Percentiles rank a stretch among this genome's conserved stretches.
Evolutionary conservation across 495 filamentous ascomycete genomes (phyloP).

Genomic region (Tirmania nivea): DNA sequence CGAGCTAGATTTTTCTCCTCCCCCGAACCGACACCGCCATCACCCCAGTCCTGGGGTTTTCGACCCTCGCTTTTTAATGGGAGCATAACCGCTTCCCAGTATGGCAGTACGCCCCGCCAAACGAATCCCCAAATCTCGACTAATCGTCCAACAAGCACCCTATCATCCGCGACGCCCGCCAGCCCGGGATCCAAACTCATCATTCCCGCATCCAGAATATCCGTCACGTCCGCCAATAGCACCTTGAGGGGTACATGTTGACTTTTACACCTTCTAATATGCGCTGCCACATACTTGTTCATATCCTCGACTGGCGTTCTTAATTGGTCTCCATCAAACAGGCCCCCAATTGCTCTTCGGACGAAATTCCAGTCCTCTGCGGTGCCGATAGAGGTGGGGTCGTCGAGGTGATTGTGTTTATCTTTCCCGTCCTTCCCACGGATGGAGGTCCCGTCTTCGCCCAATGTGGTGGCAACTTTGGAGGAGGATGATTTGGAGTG

Average conservation of each 20-base stretch:
- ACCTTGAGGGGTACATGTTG: conserved; percentile 23
- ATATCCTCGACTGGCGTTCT: conserved; percentile 82
- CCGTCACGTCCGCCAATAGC: conserved; percentile 59
- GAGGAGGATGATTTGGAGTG: conserved; percentile 38
- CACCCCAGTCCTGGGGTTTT: conserved; percentile 1
- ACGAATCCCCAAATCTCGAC: conserved; percentile 87
- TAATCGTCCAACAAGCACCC: conserved; percentile 51
- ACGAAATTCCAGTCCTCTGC: conserved; percentile 88
- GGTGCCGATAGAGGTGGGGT: conserved; percentile 39
- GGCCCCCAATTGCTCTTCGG: conserved; percentile 68
- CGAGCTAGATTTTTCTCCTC: conserved; percentile 2
- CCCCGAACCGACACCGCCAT: conserved; percentile 5
- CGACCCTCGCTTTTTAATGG: conserved; percentile 61
- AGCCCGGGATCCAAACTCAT: conserved; percentile 63
- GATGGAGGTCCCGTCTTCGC: conserved; percentile 20
- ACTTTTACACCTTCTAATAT: conserved; percentile 45
- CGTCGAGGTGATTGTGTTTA: conserved; percentile 20
- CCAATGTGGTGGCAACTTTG: conserved; percentile 42
- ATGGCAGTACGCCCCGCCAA: conserved; percentile 74
- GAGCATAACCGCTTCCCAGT: conserved; percentile 88
- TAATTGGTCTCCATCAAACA: conserved; percentile 85
- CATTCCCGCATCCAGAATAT: conserved; percentile 65
- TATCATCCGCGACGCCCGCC: conserved; percentile 53
- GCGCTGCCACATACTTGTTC: conserved; percentile 63
- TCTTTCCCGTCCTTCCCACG: conserved; percentile 1